These are phyloP conservation scores for Camellia lanceoleosa DNA, from an alignment of 148 eudicot genomes.

Conservation along the genomic window DNA sequence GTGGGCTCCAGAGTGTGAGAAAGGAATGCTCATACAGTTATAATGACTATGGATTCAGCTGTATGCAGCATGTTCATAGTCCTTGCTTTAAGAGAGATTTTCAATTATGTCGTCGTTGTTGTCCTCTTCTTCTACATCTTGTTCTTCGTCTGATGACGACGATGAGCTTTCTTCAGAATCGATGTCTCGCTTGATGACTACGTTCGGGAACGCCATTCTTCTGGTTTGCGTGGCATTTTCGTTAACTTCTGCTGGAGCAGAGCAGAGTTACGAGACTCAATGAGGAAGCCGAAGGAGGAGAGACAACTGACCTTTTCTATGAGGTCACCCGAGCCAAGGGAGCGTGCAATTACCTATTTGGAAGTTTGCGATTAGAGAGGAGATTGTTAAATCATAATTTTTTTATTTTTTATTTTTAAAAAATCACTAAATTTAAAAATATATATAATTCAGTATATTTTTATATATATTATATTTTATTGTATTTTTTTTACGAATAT, in stretches of 20 bases:
- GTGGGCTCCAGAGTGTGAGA: too few relatives aligned
- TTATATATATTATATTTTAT: too few relatives aligned
- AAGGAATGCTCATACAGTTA: too few relatives aligned
- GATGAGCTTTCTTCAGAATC: conserved; percentile 59
- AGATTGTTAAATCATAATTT: too few relatives aligned
- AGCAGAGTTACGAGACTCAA: neutral
- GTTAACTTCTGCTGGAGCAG: neutral
- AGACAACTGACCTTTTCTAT: too few relatives aligned
- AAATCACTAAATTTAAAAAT: too few relatives aligned
- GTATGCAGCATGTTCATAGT: neutral
- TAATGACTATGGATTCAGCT: neutral
- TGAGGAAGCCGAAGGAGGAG: neutral
- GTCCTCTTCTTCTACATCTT: conserved; percentile 25
- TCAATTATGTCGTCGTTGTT: conserved; percentile 16
- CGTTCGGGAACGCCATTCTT: conserved; percentile 43
- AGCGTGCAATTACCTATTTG: conserved; percentile 16
- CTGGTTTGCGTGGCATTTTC: conserved; percentile 60
- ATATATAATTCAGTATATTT: too few relatives aligned
- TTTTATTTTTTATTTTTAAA: too few relatives aligned
- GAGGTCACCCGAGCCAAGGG: neutral
- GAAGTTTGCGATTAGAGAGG: too few relatives aligned
- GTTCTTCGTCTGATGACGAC: conserved; percentile 31
- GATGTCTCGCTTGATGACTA: conserved; percentile 57
- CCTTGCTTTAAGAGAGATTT: neutral
- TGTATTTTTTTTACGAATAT: too few relatives aligned